Evolutionary conservation across 2,329 filamentous ascomycete genomes (phyloP).

Genomic region (Penicillium hordei): DNA sequence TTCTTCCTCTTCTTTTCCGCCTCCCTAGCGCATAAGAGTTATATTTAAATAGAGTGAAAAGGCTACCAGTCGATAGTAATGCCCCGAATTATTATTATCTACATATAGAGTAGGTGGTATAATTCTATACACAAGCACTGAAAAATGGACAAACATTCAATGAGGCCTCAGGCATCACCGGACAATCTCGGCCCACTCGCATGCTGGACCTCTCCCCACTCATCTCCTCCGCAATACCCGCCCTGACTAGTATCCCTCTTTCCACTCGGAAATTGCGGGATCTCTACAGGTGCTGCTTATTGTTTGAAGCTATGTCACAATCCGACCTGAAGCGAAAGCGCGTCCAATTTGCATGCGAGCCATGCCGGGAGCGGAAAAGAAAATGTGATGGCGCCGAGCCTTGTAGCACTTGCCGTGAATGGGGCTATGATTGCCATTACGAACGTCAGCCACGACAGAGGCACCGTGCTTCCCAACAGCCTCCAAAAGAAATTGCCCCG

Average conservation of each 20-base stretch:
- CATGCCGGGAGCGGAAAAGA: slow-evolving; percentile 33
- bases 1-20: too few species aligned
- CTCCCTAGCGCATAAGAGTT: too few species aligned
- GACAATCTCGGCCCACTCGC: too few species aligned
- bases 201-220: too few species aligned
- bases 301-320: background rate
- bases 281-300: background rate
- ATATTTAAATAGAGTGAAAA: too few species aligned
- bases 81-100: too few species aligned
- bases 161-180: too few species aligned
- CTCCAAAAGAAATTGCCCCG: background rate
- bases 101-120: too few species aligned
- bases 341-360: slow-evolving; percentile 27
- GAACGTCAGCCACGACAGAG: slow-evolving; percentile 7
- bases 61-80: too few species aligned
- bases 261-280: slow-evolving; percentile 1
- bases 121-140: too few species aligned
- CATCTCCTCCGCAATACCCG: background rate
- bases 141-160: too few species aligned
- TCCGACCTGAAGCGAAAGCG: slow-evolving; percentile 25
- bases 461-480: slow-evolving; percentile 1
- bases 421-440: slow-evolving; percentile 34
- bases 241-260: background rate
- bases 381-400: slow-evolving; percentile 31
- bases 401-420: slow-evolving; percentile 29